These are phyloP conservation scores for Aureobasidium musti DNA, from an alignment of 2,329 filamentous ascomycete species.

Conservation along the genomic window DNA sequence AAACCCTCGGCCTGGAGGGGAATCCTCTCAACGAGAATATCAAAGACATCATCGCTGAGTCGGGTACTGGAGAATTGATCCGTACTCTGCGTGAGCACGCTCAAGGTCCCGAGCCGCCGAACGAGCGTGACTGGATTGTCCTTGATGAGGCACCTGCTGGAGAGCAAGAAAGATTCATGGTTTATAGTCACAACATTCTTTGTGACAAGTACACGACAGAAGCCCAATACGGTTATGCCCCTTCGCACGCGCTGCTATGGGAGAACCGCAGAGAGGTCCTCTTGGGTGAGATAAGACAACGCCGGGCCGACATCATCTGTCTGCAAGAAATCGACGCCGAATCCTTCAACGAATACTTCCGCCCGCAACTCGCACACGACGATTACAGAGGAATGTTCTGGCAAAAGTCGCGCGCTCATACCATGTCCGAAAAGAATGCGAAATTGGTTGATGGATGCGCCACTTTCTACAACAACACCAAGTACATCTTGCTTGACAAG, in stretches of 20 bases:
- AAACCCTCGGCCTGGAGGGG: constrained; percentile 87
- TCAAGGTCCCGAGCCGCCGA: constrained; percentile 79
- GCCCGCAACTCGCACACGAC: constrained; percentile 77
- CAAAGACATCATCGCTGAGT: constrained; percentile 81
- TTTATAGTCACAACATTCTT: constrained; percentile 93
- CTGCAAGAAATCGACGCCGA: constrained; percentile 92
- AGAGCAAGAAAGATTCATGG: constrained; percentile 68
- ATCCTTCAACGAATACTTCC: constrained; percentile 88
- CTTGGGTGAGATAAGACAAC: constrained; percentile 74
- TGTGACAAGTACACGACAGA: constrained; percentile 91
- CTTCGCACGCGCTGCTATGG: constrained; percentile 79
- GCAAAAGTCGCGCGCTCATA: constrained; percentile 85
- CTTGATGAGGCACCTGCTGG: constrained; percentile 57
- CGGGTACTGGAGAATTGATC: constrained; percentile 83
- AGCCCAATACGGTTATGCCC: constrained; percentile 85
- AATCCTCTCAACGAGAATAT: constrained; percentile 77
- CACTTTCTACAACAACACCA: constrained; percentile 93
- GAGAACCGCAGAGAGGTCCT: constrained; percentile 82
- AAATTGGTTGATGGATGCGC: constrained; percentile 93
- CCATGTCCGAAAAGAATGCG: constrained; percentile 87
- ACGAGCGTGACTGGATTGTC: constrained; percentile 74
- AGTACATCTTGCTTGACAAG: constrained; percentile 85
- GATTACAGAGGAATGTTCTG: constrained; percentile 95
- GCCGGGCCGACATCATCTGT: constrained; percentile 86
- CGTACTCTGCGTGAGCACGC: constrained; percentile 80